These are phyloP conservation scores for Suillus cothurnatus DNA, from an alignment of 768 basidiomycete genomes.

Conservation along the genomic window DNA sequence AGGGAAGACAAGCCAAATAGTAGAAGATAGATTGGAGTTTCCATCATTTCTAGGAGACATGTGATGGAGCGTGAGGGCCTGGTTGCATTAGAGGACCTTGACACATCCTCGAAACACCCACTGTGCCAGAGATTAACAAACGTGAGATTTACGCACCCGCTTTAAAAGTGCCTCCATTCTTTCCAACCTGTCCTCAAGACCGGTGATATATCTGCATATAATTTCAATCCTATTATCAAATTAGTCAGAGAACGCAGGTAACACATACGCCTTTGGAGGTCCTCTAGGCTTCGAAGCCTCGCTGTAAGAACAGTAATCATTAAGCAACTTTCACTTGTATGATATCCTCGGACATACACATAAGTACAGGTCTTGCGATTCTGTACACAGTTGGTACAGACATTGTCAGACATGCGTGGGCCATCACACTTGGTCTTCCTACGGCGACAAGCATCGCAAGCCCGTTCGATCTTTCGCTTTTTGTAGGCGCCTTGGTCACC, in stretches of 20 bases:
- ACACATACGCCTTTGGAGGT: slow-evolving; percentile 65
- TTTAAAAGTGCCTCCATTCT: slow-evolving; percentile 55
- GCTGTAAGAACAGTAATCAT: slow-evolving; percentile 28
- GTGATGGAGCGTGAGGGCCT: slow-evolving; percentile 1
- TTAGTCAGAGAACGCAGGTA: slow-evolving; percentile 5
- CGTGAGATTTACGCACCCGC: slow-evolving; percentile 40
- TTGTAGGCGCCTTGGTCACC: slow-evolving; percentile 27
- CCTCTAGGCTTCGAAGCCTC: slow-evolving; percentile 67
- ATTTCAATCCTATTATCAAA: slow-evolving; percentile 4
- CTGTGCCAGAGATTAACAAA: neutral
- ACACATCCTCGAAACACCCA: slow-evolving; percentile 1
- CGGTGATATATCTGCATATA: slow-evolving; percentile 51
- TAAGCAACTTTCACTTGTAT: slow-evolving; percentile 10
- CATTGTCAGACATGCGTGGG: slow-evolving; percentile 47
- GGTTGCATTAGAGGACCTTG: neutral
- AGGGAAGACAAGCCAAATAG: neutral
- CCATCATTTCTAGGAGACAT: neutral
- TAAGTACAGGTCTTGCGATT: slow-evolving; percentile 59
- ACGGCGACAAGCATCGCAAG: slow-evolving; percentile 61
- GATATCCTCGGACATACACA: slow-evolving; percentile 42
- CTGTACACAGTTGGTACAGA: slow-evolving; percentile 61
- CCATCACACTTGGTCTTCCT: slow-evolving; percentile 67
- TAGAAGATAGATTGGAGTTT: neutral
- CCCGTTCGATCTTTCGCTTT: slow-evolving; percentile 53
- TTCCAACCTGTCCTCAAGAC: slow-evolving; percentile 61